Base-by-base conservation (phyloP, 106 monocot species). In the Agapanthus africanus region DNA sequence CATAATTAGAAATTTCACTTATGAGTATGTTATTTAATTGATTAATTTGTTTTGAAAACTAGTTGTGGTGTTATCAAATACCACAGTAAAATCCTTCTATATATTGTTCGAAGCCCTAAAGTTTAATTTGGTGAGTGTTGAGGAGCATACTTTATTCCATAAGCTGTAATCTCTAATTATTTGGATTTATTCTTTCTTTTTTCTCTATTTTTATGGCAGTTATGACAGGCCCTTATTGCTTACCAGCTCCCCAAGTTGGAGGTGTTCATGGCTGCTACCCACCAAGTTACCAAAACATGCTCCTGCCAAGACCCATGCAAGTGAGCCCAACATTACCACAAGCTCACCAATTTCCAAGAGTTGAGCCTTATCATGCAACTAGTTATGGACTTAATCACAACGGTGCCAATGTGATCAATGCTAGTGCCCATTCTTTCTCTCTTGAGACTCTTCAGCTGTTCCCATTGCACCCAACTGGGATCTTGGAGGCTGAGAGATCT, bases 371-470 rank as follows among this genome's bases (percentile, higher is more conserved):
- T n/a, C n/a, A n/a, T n/a, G n/a, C n/a, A n/a, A n/a, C n/a, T n/a
- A n/a, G n/a, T n/a, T n/a, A n/a, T n/a, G n/a, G n/a, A n/a, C n/a
- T n/a, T n/a, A n/a, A n/a, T n/a, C n/a, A n/a, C n/a, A 33, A 31
- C 30, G 31, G 25, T 11, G 6, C 11, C 33, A 60, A 10, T 1
- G 25, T 31, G 3, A 19, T 4, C 11, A 32, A 61, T 34, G 30
- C 27, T 32, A 11, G 33, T 25, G 37, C 21, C 15, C 14, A 1
- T 34, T 40, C 47, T 39, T 33, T 37, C 13, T 0, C 7, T 25
- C 28, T 59, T 44, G 70, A 90, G 50, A 94, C 90, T 0, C 82
- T 94, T 37, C 76, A 90, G 76, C 76, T 94, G 27, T 94, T 94
- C 71, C 93, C 93, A 3, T 56, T 94, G 71, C 90, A 90, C 71